Conservation (phyloP, 345 rosid species). For the Anastatica hierochuntica region DNA sequence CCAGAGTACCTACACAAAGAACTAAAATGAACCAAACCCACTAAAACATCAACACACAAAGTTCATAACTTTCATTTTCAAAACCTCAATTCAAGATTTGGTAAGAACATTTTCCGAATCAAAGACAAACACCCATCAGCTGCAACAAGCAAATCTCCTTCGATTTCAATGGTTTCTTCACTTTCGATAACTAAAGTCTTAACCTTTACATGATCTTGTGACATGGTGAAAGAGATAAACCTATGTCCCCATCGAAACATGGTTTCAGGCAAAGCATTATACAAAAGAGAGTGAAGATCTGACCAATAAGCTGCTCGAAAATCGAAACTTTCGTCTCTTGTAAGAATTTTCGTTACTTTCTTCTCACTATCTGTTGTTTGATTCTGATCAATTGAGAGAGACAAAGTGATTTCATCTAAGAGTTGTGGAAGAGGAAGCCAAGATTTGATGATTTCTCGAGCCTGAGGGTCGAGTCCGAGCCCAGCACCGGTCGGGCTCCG, state of each 20-base stretch:
- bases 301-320: constrained; percentile 81
- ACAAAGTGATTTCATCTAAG: constrained; percentile 39
- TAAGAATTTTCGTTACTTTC: constrained; percentile 27
- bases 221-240: constrained; percentile 41
- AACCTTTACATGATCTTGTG: constrained; percentile 41
- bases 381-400: constrained; percentile 57
- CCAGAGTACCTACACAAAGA: constrained; percentile 53
- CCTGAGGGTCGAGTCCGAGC: constrained; percentile 44
- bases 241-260: constrained; percentile 58
- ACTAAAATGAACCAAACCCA: not conserved
- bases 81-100: constrained; percentile 61
- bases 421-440: constrained; percentile 46
- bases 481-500: constrained; percentile 86
- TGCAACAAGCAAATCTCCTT: constrained; percentile 61
- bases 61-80: not conserved
- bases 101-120: constrained; percentile 49
- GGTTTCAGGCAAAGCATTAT: constrained; percentile 33
- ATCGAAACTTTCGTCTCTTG: constrained; percentile 59
- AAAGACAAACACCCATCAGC: constrained; percentile 76
- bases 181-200: constrained; percentile 39
- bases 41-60: not conserved
- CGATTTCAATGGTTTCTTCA: constrained; percentile 35
- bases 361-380: constrained; percentile 35
- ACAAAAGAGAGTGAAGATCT: constrained; percentile 54
- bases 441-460: constrained; percentile 40